A percentile compares a stretch with the other conserved stretches of the same genome.
These are phyloP conservation scores for Magnaporthiopsis rhizophila DNA, from an alignment of 2,329 filamentous ascomycete genomes.

Conservation along the genomic window DNA sequence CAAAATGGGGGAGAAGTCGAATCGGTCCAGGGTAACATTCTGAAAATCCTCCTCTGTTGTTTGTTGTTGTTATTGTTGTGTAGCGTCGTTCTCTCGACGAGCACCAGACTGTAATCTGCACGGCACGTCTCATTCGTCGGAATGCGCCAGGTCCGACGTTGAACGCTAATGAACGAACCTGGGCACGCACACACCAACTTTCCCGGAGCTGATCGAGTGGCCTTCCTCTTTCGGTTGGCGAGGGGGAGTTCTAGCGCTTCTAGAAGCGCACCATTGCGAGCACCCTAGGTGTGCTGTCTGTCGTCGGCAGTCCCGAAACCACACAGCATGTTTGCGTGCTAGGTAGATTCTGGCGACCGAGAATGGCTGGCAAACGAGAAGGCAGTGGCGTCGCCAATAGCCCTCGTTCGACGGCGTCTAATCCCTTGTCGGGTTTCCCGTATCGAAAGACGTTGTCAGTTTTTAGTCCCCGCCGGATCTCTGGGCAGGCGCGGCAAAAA, in stretches of 20 bases:
- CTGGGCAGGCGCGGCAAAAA: slow-evolving; percentile 4
- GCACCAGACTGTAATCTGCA: neutral
- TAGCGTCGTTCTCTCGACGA: no score
- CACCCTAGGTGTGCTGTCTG: neutral
- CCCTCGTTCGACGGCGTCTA: neutral
- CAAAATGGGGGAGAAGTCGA: no score
- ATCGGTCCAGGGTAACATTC: no score
- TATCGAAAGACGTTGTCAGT: neutral
- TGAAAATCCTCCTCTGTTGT: neutral
- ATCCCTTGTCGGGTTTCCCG: neutral
- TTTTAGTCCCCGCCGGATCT: neutral
- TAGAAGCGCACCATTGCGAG: neutral
- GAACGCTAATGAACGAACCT: neutral
- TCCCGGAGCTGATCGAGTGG: neutral
- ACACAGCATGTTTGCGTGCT: neutral
- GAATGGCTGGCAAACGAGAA: neutral
- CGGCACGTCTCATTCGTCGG: neutral
- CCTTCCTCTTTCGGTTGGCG: neutral
- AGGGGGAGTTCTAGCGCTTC: neutral
- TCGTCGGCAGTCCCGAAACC: neutral
- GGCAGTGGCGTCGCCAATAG: neutral
- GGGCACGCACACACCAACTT: no score
- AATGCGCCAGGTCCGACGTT: neutral
- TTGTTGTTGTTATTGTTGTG: no score
- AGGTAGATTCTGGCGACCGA: neutral